Conservation (phyloP, 768 basidiomycete species). For the Floccularia luteovirens region DNA sequence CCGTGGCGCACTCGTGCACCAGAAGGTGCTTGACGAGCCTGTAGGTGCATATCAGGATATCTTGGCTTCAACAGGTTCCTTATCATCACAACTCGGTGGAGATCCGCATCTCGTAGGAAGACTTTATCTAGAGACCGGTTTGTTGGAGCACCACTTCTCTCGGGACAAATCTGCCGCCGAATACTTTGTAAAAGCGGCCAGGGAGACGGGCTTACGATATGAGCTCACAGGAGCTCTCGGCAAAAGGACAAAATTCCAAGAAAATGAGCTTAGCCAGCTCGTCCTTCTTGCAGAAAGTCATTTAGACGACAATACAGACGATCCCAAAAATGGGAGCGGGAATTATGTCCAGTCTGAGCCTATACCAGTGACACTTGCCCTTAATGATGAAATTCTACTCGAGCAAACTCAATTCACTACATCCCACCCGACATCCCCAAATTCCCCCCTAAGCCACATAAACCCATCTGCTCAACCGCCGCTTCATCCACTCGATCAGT, state of each 20-base stretch:
- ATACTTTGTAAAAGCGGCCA: conserved; percentile 70
- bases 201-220: conserved; percentile 73
- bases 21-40: conserved; percentile 80
- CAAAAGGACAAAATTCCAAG: conserved; percentile 91
- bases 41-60: conserved; percentile 45
- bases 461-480: conserved; percentile 81
- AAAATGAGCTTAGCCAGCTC: conserved; percentile 78
- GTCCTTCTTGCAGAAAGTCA: conserved; percentile 90
- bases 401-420: conserved; percentile 92
- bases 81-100: conserved; percentile 28
- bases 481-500: conserved; percentile 90
- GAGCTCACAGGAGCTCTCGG: conserved; percentile 91
- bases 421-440: conserved; percentile 40
- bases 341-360: conserved; percentile 5
- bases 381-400: conserved; percentile 95
- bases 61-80: conserved; percentile 29
- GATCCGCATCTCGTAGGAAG: conserved; percentile 64
- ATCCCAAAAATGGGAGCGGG: background rate
- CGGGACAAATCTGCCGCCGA: conserved; percentile 77
- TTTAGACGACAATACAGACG: conserved; percentile 25
- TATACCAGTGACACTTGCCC: conserved; percentile 70
- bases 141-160: conserved; percentile 68
- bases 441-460: conserved; percentile 55
- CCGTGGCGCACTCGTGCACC: conserved; percentile 64
- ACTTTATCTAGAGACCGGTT: conserved; percentile 67